Percentiles rank a stretch among this genome's conserved stretches.
Evolutionary conservation across 2,329 filamentous ascomycete genomes (phyloP).

Genomic region (Fusarium nurragi): DNA sequence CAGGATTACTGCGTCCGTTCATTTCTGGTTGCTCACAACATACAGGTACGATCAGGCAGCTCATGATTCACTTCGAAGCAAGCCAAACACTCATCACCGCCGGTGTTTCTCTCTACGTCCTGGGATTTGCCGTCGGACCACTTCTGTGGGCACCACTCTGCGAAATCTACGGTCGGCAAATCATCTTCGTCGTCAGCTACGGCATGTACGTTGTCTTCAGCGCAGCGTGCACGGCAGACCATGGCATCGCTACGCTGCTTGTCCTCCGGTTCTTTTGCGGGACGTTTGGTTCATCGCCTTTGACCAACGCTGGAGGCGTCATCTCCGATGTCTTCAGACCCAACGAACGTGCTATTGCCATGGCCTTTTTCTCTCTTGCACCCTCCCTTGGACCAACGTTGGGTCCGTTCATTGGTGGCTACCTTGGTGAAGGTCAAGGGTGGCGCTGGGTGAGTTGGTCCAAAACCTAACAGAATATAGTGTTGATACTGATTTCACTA

Average conservation of each 20-base stretch:
- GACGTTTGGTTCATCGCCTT: slow-evolving; percentile 68
- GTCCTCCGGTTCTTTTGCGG: slow-evolving; percentile 75
- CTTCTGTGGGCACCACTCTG: slow-evolving; percentile 73
- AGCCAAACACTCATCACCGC: slow-evolving; percentile 64
- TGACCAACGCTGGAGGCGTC: slow-evolving; percentile 70
- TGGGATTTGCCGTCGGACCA: slow-evolving; percentile 70
- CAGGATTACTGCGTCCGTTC: slow-evolving; percentile 40
- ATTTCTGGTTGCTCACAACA: neutral
- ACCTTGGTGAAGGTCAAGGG: slow-evolving; percentile 65
- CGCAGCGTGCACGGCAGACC: slow-evolving; percentile 65
- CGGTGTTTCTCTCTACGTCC: slow-evolving; percentile 70
- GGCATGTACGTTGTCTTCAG: slow-evolving; percentile 68
- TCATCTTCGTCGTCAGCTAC: slow-evolving; percentile 68
- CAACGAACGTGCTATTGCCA: slow-evolving; percentile 64
- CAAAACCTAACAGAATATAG: neutral
- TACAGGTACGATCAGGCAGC: slow-evolving; percentile 52
- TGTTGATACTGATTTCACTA: neutral
- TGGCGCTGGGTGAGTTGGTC: slow-evolving; percentile 62
- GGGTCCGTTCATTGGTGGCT: slow-evolving; percentile 70
- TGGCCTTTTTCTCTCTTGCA: slow-evolving; percentile 68
- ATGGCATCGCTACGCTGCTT: slow-evolving; percentile 67
- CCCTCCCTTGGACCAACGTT: slow-evolving; percentile 70
- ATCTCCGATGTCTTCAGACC: slow-evolving; percentile 71
- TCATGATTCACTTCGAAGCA: slow-evolving; percentile 65
- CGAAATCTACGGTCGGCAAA: slow-evolving; percentile 70